These are phyloP conservation scores for Talaromyces sp. DNA, from an alignment of 2,329 filamentous ascomycete species.

Conservation along the genomic window DNA sequence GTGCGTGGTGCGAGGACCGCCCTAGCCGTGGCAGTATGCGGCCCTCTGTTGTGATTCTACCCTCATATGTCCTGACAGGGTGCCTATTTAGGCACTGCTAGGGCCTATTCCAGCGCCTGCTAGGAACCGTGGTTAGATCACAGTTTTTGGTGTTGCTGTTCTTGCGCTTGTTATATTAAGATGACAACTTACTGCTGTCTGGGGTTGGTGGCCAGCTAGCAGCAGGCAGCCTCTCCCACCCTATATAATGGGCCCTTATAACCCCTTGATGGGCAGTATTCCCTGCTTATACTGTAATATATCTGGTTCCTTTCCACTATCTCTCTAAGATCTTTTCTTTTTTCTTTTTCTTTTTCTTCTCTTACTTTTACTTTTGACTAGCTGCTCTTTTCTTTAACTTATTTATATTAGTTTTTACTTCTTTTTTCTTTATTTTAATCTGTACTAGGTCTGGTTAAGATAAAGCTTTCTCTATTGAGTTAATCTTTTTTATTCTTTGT, in stretches of 20 bases:
- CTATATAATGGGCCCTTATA: no score
- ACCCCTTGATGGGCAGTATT: no score
- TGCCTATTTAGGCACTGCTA: no score
- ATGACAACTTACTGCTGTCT: no score
- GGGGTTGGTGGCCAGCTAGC: no score
- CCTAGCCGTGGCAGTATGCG: background rate
- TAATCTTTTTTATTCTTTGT: background rate
- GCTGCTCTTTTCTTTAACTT: background rate
- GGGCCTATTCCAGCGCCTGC: no score
- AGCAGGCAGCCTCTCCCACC: no score
- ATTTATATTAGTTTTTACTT: background rate
- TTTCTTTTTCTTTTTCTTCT: background rate
- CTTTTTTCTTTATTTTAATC: background rate
- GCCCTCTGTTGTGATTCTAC: background rate
- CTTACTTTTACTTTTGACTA: background rate
- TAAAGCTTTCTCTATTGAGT: background rate
- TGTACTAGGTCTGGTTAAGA: background rate
- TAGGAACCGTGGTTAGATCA: no score
- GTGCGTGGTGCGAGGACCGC: background rate
- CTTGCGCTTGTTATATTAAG: no score
- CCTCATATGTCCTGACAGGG: background rate
- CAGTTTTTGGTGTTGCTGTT: no score
- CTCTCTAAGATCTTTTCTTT: background rate
- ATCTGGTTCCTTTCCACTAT: background rate
- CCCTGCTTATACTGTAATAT: no score